phyloP scores from a whole-genome alignment of 2,329 filamentous ascomycete genomes.

The Xylariaceae sp. region DNA sequence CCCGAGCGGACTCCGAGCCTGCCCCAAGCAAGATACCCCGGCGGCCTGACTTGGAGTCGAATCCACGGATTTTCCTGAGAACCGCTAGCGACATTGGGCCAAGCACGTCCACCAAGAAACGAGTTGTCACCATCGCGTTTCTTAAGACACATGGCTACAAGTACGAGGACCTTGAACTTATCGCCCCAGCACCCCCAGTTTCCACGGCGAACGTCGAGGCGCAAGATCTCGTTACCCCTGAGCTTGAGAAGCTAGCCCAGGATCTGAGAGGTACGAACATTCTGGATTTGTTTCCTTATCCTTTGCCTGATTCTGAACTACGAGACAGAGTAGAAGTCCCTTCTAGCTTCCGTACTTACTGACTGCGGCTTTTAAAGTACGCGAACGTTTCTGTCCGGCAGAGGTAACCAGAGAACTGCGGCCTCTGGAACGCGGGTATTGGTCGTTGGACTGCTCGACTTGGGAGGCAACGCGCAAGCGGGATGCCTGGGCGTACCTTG shows the following conservation, averaged over 20 bases:
- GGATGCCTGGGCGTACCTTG: conserved; percentile 55
- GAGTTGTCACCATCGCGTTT: conserved; percentile 15
- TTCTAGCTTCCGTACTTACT: too few species aligned
- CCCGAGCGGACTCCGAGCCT: conserved; percentile 27
- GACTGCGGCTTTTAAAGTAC: too few species aligned
- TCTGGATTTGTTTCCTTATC: too few species aligned
- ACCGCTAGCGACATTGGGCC: conserved; percentile 28
- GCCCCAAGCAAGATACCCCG: conserved; percentile 20
- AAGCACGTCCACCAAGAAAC: conserved; percentile 9
- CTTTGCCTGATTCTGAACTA: too few species aligned
- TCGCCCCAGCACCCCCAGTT: conserved; percentile 45
- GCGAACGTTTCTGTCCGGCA: conserved; percentile 47
- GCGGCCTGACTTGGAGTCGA: conserved; percentile 6
- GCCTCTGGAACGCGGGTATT: conserved; percentile 68
- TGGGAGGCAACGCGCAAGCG: conserved; percentile 45
- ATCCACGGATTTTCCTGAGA: conserved; percentile 19
- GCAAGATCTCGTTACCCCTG: conserved; percentile 47
- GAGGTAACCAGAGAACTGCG: conserved; percentile 41
- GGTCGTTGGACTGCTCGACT: conserved; percentile 52
- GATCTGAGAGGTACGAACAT: conserved; percentile 43
- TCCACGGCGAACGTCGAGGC: conserved; percentile 35
- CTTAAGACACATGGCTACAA: conserved; percentile 17
- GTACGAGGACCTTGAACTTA: conserved; percentile 39
- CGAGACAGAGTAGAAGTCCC: too few species aligned
- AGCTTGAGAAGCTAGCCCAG: conserved; percentile 43